Conservation (phyloP, 1,139 yeast genomes). For the Debaryomyces fabryi region DNA sequence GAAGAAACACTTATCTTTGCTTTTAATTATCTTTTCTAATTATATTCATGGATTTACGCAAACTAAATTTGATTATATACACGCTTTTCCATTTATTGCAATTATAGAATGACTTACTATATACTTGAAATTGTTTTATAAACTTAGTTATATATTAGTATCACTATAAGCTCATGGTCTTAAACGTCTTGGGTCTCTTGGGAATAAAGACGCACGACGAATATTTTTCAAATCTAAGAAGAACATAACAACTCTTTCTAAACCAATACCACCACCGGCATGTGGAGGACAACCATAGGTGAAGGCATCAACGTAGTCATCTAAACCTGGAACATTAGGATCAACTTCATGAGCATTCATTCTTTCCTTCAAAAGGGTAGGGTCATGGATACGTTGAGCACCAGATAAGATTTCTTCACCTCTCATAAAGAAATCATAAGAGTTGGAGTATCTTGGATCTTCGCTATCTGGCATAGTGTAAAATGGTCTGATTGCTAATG, state of each 20-base stretch:
- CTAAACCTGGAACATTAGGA: slow-evolving; percentile 77
- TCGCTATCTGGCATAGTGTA: slow-evolving; percentile 98
- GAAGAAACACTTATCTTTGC: neutral
- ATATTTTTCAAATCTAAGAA: slow-evolving; percentile 94
- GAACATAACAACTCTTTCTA: slow-evolving; percentile 98
- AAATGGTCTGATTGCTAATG: slow-evolving; percentile 94
- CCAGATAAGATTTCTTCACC: slow-evolving; percentile 99
- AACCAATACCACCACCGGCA: slow-evolving; percentile 99
- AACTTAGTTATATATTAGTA: neutral
- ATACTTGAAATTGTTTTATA: neutral
- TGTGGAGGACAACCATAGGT: slow-evolving; percentile 96
- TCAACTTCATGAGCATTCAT: slow-evolving; percentile 83
- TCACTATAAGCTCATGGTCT: slow-evolving; percentile 58
- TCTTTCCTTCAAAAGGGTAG: slow-evolving; percentile 77
- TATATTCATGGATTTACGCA: neutral
- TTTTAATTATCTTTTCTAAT: neutral
- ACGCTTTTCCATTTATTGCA: neutral
- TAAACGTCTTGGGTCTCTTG: slow-evolving; percentile 96
- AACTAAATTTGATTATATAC: neutral
- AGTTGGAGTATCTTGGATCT: slow-evolving; percentile 89
- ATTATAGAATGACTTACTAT: neutral
- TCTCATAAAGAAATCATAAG: slow-evolving; percentile 98
- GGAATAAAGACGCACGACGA: slow-evolving; percentile 97
- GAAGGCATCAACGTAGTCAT: slow-evolving; percentile 92
- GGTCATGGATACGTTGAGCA: slow-evolving; percentile 98